phyloP scores from a whole-genome alignment of 2,329 filamentous ascomycete species.

The Aspergillus fijiensis region DNA sequence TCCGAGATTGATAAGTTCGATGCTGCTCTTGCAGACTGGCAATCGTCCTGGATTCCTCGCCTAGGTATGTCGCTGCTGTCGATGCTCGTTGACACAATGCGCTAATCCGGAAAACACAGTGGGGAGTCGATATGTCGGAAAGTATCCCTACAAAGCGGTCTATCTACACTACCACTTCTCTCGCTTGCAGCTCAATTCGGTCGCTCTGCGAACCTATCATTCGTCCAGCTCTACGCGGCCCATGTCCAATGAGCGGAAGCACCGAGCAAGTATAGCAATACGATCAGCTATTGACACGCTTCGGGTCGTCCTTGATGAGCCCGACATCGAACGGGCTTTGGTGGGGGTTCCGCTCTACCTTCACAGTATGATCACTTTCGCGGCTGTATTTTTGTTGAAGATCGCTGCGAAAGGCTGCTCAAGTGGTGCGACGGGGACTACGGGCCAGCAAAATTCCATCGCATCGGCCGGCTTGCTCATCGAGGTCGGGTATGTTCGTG shows the following conservation, averaged over 20 bases:
- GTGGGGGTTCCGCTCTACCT: conserved; percentile 48
- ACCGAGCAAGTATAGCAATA: conserved; percentile 47
- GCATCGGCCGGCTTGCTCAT: conserved; percentile 37
- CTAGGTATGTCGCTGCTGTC: conserved; percentile 27
- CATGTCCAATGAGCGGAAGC: conserved; percentile 47
- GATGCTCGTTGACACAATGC: background rate
- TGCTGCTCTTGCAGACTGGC: conserved; percentile 41
- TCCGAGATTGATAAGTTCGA: conserved; percentile 43
- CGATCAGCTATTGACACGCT: conserved; percentile 45
- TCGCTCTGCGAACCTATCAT: conserved; percentile 50
- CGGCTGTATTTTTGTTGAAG: conserved; percentile 48
- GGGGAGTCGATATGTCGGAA: conserved; percentile 48
- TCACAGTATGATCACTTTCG: conserved; percentile 50
- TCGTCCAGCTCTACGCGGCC: conserved; percentile 36
- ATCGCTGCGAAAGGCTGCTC: conserved; percentile 44
- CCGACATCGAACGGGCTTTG: conserved; percentile 44
- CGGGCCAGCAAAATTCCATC: conserved; percentile 40
- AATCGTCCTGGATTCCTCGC: conserved; percentile 35
- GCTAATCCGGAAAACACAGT: conserved; percentile 27
- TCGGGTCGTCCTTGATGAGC: conserved; percentile 43
- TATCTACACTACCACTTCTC: conserved; percentile 54
- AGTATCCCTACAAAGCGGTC: conserved; percentile 53
- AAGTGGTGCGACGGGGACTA: conserved; percentile 32
- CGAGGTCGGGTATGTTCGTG: conserved; percentile 37
- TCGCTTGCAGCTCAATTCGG: conserved; percentile 51